Base-by-base conservation (phyloP, 1,284 basidiomycete genomes). In the Trichosporon coremiiforme region DNA sequence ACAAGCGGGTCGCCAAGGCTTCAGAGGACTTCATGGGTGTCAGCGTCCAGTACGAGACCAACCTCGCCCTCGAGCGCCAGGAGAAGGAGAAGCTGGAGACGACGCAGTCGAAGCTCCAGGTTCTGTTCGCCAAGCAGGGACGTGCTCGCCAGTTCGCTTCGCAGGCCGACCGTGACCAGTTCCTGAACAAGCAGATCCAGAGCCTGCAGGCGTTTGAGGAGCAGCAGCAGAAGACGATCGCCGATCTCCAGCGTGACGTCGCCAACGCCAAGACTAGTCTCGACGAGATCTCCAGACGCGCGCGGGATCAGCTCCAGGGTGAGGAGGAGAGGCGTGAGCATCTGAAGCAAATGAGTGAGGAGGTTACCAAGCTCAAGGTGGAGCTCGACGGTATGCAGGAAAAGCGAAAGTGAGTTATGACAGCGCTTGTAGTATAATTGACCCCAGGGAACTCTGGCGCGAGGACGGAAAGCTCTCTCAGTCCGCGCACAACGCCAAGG, bases 381-480 rank as follows among this genome's bases (percentile, higher is more conserved):
- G 85, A 91, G 75, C 88, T 92, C 72, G 87, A 87, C 45, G 90
- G 89, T 71, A 85, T 92, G 76, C 87, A 85, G 60, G 95, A 98
- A 83, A 87, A 88, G 84, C 86, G 92, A 78, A 98, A 96, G 86
- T 87, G 67, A 80, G 86, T 83, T 5, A 1, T 3, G 20, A 3
- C 1, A 2, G 5, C 20, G 31, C 31, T 5, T n/a, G 4, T 64
- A 4, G 9, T 20, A n/a, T 5, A 47, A n/a, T 66, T 72, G 29
- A 70, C 55, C 15, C 1, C 71, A 87, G 85, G 74, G 94, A 95
- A 71, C 83, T 95, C 29, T 98, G 97, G 96, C 89, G 95, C 76
- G 94, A 98, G 81, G 95, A 98, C 75, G 90, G 93, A 0, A 95
- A 93, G 83, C 84, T 97, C 35, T 89, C 91, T 70, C 91, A 90